Evolutionary conservation across 495 filamentous ascomycete genomes (phyloP), one percentile per base, ranked within the genome.

Genomic region (Aspergillus avenaceus): DNA sequence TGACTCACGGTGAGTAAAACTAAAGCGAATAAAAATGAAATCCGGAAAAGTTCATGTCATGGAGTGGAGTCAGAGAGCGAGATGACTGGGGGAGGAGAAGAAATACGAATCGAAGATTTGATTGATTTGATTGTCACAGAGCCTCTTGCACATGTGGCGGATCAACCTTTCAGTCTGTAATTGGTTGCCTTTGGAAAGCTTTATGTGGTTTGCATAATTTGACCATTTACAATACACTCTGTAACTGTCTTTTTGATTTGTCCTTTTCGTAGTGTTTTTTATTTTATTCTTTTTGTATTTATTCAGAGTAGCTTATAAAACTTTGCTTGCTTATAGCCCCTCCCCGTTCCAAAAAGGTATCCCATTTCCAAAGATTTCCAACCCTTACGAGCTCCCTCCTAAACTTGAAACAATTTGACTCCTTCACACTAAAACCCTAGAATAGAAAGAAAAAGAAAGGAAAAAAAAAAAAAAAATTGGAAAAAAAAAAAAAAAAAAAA

Each of bases 401-500:
- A 6, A 7, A 14, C 18, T 19, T 7, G 34, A 38, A 16, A 32
- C 47, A 42, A 50, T 23, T 26, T 40, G 24, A 43, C 29, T 26
- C 47, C 37, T 19, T 50, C 27, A 28, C 29, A 26, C 25, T 8
- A 18, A 27, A 47, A 5, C 34, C 46, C 46, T 37, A 32, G 2
- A 45, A 27, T 7, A 43, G 21, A n/a, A 25, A 1, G 23, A 32
- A 32, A 54, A 46, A 31, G 16, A 18, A 38, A 12, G 44, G 27
- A 50, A 31, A 50, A 34, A 46, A 45, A 31, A 26, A 14, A 49
- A 38, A 9, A 41, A 31, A 14, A 51, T 12, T 13, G 18, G 5
- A 32, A 24, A 32, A 55, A 49, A 31, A 25, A 19, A 42, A 16
- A 47, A 16, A 49, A 37, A 52, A 31, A 45, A 47, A 29, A 29